Evolutionary conservation across 441 rosid species (phyloP), one percentile per base, ranked within the genome.

Genomic region (Cnidoscolus chayamansa): DNA sequence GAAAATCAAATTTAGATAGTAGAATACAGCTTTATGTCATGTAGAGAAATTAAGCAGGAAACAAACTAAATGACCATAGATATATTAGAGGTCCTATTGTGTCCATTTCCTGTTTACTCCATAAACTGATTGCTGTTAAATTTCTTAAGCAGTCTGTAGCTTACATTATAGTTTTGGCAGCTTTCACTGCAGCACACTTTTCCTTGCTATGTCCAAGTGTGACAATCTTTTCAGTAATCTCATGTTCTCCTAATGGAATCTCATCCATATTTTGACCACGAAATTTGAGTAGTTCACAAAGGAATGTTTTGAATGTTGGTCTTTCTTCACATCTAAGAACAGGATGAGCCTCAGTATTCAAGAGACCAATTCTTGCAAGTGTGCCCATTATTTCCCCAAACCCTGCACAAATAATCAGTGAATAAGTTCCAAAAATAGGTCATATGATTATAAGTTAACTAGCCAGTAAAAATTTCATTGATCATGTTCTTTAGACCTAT

Each of bases 101-200:
- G 11, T n/a, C 15, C 20, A 54, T 63, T 7, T 61, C 13, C 53
- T 15, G 2, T 37, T 32, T 7, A 43, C 48, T 20, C 8, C 64
- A 9, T 1, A 17, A 72, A 30, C 16, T 48, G 66, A 11, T 32
- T 2, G 1, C 12, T 8, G 16, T 35, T 45, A 48, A 37, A 61
- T 51, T 73, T 7, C 15, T 57, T 8, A 30, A 5, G 72, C n/a
- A 71, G 40, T 13, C 10, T 30, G 25, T 30, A 60, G 74, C 90
- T 81, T 76, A 94, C 97, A 85, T 30, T 15, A 94, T 80, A 56
- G 96, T 89, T 84, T 87, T 92, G 65, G 98, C 88, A 17, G 89
- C 85, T 80, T 77, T 86, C 55, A 63, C 63, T 72, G 97, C 99
- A 32, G 79, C 79, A 74, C 75, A 84, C 69, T 68, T 80, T 62